Evolutionary conservation across 371 early-diverging fungal genomes (phyloP).

Genomic region (Chytridium lagenaria): DNA sequence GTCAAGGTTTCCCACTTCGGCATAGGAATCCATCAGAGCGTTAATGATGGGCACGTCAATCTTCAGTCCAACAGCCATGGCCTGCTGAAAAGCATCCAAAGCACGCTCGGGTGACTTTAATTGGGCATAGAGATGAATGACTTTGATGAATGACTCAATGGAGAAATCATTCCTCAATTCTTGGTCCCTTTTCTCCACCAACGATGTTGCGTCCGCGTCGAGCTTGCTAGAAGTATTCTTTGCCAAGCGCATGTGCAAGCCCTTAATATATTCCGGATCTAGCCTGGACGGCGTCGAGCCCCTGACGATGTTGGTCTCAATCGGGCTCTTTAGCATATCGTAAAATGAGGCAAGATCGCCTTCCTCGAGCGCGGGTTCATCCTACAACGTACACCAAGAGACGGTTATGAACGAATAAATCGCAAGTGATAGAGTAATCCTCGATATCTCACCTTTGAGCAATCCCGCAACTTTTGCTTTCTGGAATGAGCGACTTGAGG

Average conservation of each 20-base stretch:
- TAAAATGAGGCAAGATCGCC: not conserved
- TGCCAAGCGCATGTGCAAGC: constrained; percentile 50
- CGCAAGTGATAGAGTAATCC: too few relatives aligned
- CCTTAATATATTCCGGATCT: constrained; percentile 55
- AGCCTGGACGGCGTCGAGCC: constrained; percentile 48
- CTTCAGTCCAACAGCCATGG: not conserved
- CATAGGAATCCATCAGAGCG: constrained; percentile 78
- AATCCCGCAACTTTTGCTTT: not conserved
- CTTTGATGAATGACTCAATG: constrained; percentile 54
- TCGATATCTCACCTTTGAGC: too few relatives aligned
- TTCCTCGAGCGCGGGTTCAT: not conserved
- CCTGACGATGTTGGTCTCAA: not conserved
- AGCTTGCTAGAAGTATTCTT: constrained; percentile 42
- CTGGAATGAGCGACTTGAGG: not conserved
- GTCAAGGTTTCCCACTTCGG: constrained; percentile 68
- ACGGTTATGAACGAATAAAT: not conserved
- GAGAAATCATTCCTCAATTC: constrained; percentile 5
- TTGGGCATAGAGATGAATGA: constrained; percentile 78
- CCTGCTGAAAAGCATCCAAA: not conserved
- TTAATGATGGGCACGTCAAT: not conserved
- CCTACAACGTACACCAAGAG: not conserved
- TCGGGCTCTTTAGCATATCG: constrained; percentile 19
- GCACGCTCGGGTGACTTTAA: constrained; percentile 45
- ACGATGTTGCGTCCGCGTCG: not conserved
- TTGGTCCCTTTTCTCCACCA: not conserved